phyloP scores from a whole-genome alignment of 2,329 filamentous ascomycete species.

The Eutypa lata region DNA sequence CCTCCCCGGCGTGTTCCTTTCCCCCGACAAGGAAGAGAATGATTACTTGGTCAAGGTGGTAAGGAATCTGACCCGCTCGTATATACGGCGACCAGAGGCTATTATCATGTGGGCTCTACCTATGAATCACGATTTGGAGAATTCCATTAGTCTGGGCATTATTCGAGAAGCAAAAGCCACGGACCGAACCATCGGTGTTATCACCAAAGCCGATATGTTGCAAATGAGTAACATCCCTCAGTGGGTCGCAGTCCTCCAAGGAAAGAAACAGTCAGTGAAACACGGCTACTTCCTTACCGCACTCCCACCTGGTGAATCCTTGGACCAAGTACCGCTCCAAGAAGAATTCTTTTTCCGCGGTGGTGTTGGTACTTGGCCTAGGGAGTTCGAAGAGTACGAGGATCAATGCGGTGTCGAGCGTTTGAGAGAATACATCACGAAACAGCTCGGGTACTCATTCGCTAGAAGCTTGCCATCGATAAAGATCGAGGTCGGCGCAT shows the following conservation, averaged over 20 bases:
- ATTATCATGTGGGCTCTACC: slow-evolving; percentile 75
- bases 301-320: slow-evolving; percentile 53
- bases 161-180: slow-evolving; percentile 57
- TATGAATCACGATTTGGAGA: slow-evolving; percentile 76
- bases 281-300: slow-evolving; percentile 80
- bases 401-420: slow-evolving; percentile 52
- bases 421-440: slow-evolving; percentile 50
- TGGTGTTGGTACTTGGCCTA: slow-evolving; percentile 43
- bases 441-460: slow-evolving; percentile 52
- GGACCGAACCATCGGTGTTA: slow-evolving; percentile 65
- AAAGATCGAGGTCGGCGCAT: slow-evolving; percentile 47
- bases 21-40: slow-evolving; percentile 62
- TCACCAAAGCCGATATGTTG: slow-evolving; percentile 81
- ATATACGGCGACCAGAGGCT: slow-evolving; percentile 66
- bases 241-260: slow-evolving; percentile 63
- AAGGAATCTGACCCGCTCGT: slow-evolving; percentile 64
- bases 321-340: slow-evolving; percentile 50
- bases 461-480: slow-evolving; percentile 52
- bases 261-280: slow-evolving; percentile 59
- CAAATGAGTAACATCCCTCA: slow-evolving; percentile 47
- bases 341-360: slow-evolving; percentile 51
- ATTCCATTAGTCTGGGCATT: slow-evolving; percentile 66
- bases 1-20: slow-evolving; percentile 77
- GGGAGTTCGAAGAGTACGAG: slow-evolving; percentile 43
- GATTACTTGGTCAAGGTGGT: slow-evolving; percentile 70